Evolutionary conservation across 1,284 basidiomycete genomes (phyloP).

Genomic region (Malassezia pachydermatis): DNA sequence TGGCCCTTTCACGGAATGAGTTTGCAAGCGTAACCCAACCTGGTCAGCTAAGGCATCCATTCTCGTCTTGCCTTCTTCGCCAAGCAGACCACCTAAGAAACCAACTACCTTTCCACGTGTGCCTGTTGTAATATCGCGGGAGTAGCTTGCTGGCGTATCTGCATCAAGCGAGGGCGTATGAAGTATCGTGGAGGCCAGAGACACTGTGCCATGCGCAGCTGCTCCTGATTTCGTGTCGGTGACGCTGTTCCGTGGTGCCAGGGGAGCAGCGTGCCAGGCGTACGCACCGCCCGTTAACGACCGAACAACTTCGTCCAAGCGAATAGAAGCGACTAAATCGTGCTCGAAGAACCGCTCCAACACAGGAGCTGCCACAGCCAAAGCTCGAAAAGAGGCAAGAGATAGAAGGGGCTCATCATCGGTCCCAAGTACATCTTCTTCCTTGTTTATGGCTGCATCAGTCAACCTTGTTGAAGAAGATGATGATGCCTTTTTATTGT

Average conservation of each 20-base stretch:
- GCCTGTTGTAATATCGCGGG: conserved; percentile 38
- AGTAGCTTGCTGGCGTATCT: conserved; percentile 36
- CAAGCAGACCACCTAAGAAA: conserved; percentile 41
- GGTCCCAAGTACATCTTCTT: no score
- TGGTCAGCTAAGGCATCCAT: conserved; percentile 44
- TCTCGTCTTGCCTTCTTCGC: conserved; percentile 44
- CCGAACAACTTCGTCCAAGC: conserved; percentile 34
- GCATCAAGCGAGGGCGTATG: conserved; percentile 16
- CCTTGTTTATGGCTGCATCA: no score
- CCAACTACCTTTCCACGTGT: conserved; percentile 40
- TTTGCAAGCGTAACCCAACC: conserved; percentile 38
- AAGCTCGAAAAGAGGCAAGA: conserved; percentile 37
- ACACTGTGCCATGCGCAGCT: background rate
- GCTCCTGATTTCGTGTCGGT: background rate
- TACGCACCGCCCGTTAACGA: conserved; percentile 38
- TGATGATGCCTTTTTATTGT: background rate
- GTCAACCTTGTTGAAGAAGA: no score
- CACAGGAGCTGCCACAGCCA: conserved; percentile 40
- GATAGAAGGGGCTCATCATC: conserved; percentile 38
- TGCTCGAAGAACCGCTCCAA: conserved; percentile 43
- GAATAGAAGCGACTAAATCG: conserved; percentile 39
- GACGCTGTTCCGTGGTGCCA: conserved; percentile 20
- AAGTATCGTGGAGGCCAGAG: conserved; percentile 9
- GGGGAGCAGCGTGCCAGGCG: conserved; percentile 42
- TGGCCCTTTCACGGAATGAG: conserved; percentile 44